Evolutionary conservation across 179 eudicot genomes (phyloP), one percentile per base, ranked within the genome.

Genomic region (Gypsophila paniculata): DNA sequence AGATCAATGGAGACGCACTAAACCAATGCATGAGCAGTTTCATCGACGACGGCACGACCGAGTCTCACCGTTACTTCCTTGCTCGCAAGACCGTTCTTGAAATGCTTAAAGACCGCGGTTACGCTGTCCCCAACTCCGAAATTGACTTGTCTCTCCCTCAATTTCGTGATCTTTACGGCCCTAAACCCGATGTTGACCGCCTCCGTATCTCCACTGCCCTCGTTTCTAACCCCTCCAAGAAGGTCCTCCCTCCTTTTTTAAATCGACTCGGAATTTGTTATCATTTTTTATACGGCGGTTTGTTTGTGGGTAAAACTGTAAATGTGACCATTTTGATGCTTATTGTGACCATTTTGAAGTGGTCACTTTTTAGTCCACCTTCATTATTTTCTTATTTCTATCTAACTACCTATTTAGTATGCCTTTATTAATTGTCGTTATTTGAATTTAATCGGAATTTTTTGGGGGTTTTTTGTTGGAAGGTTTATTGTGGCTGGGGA

Each of bases 21-120:
- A 70, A 66, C 15, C 42, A 65, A 2, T 87, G 89, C 62, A 52
- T 87, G 17, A 69, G 77, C 19, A 79, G 84, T 76, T 77, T 70
- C 6, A 61, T 81, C 0, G 91, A 83, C 64, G 73, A 75, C 11
- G 96, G 93, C 18, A 84, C 79, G 68, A 53, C 54, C 0, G 93
- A 87, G 63, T 82, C 87, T 59, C 90, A 84, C 74, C 77, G 90
- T 10, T 85, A 84, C 86, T 89, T 79, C 58, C 64, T 89, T 1
- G 86, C 94, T 10, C 87, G 96, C 0, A 81, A 81, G 55, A 89
- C 94, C 0, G 64, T 80, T 42, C 81, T 90, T 8, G 94, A 90
- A 65, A 90, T 89, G 94, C 85, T 89, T 10, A 71, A 74, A 57
- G 94, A 89, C 58, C 78, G 91, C 51, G 94, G 94, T 49, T 89